Evolutionary conservation across 805 yeast genomes (phyloP).

Genomic region (Babjeviella inositovora): DNA sequence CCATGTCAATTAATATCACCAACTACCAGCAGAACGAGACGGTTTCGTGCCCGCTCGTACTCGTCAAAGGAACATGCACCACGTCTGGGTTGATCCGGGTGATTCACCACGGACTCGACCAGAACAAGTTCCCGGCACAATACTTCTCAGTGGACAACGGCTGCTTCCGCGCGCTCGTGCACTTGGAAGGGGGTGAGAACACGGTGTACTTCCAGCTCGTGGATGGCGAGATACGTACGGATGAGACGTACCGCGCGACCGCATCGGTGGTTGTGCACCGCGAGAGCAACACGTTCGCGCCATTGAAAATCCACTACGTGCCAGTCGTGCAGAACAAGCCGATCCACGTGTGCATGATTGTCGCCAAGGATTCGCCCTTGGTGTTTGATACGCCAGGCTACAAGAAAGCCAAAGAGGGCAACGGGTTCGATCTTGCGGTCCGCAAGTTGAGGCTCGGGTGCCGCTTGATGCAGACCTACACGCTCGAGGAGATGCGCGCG

Average conservation of each 20-base stretch:
- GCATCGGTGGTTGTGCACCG: constrained; percentile 8
- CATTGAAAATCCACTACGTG: constrained; percentile 24
- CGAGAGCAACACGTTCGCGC: too few relatives aligned
- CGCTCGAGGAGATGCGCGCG: constrained; percentile 76
- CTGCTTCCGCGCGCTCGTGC: constrained; percentile 61
- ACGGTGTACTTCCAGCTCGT: constrained; percentile 30
- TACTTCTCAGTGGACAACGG: constrained; percentile 54
- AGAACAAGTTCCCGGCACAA: constrained; percentile 44
- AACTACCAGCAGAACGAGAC: too few relatives aligned
- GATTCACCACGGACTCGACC: too few relatives aligned
- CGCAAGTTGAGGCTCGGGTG: constrained; percentile 68
- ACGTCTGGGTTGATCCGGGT: too few relatives aligned
- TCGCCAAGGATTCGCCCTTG: constrained; percentile 64
- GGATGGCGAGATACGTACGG: constrained; percentile 15
- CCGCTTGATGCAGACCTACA: constrained; percentile 80
- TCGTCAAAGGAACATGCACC: too few relatives aligned
- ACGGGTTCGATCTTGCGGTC: constrained; percentile 54
- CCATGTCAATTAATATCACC: too few relatives aligned
- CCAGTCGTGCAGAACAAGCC: constrained; percentile 57
- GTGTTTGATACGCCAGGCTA: constrained; percentile 53
- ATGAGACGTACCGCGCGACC: constrained; percentile 2
- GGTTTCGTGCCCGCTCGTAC: too few relatives aligned
- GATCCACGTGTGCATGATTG: constrained; percentile 60
- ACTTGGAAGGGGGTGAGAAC: constrained; percentile 59
- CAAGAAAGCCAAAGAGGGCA: constrained; percentile 34